Conservation (phyloP, 805 yeast species). For the Candida palmyrensis region DNA sequence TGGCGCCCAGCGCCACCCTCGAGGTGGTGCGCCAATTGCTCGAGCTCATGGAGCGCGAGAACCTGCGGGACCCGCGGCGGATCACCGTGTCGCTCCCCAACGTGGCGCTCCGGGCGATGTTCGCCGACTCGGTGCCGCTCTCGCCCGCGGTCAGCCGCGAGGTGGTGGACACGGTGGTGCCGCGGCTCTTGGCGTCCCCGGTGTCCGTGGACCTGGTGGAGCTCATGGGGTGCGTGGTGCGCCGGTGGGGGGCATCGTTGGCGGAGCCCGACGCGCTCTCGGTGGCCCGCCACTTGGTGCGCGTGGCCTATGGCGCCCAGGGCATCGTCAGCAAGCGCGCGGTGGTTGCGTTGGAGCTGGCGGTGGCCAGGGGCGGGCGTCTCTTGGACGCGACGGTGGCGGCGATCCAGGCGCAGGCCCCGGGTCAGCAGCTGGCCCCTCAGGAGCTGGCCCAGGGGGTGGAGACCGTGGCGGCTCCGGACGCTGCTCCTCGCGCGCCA, state of each 20-base stretch:
- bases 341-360: constrained; percentile 41
- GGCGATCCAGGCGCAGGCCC: too few relatives aligned
- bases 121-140: constrained; percentile 27
- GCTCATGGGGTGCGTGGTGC: constrained; percentile 51
- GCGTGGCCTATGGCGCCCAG: constrained; percentile 31
- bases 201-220: constrained; percentile 56
- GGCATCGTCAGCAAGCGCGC: constrained; percentile 48
- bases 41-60: constrained; percentile 13
- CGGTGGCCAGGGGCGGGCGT: too few relatives aligned
- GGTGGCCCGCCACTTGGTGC: constrained; percentile 24
- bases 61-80: constrained; percentile 14
- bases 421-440: too few relatives aligned
- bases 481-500: too few relatives aligned
- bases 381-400: constrained; percentile 13
- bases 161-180: constrained; percentile 34
- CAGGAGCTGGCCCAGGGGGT: too few relatives aligned
- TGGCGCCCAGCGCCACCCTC: constrained; percentile 26
- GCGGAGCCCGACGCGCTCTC: constrained; percentile 26
- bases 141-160: constrained; percentile 15
- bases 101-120: constrained; percentile 45
- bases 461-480: too few relatives aligned
- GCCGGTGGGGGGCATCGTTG: constrained; percentile 42
- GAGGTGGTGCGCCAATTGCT: constrained; percentile 26
- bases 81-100: constrained; percentile 48
- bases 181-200: constrained; percentile 26